Percentiles rank a stretch among this genome's conserved stretches.
These are phyloP conservation scores for Daedaleopsis nitida DNA, from an alignment of 768 basidiomycete genomes.

Conservation along the genomic window DNA sequence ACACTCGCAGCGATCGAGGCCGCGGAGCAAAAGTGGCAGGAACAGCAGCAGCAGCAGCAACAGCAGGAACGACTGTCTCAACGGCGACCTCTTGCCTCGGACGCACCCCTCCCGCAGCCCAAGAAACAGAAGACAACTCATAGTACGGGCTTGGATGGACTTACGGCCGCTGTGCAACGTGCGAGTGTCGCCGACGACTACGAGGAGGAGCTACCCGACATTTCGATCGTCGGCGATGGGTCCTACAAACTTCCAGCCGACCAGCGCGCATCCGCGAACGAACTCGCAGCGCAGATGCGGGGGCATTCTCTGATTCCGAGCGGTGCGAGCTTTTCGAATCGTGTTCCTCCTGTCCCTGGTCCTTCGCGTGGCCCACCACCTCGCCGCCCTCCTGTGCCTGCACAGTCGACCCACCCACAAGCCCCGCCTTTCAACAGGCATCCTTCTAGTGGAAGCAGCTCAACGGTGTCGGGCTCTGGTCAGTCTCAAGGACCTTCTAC, in stretches of 20 bases:
- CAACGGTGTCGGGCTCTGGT: not conserved
- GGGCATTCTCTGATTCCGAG: not conserved
- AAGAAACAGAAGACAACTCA: conserved; percentile 59
- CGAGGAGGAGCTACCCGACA: conserved; percentile 63
- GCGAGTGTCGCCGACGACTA: conserved; percentile 27
- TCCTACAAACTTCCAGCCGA: conserved; percentile 46
- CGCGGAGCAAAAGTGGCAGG: conserved; percentile 47
- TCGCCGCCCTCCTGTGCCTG: not conserved
- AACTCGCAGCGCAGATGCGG: conserved; percentile 8
- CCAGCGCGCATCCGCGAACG: conserved; percentile 9
- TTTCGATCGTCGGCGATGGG: conserved; percentile 61
- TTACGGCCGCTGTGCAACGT: conserved; percentile 23
- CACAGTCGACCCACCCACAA: not conserved
- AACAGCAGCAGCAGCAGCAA: conserved; percentile 15
- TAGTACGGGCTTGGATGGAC: conserved; percentile 39
- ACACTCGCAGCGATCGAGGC: not conserved
- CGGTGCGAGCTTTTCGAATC: not conserved
- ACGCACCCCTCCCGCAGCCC: conserved; percentile 38
- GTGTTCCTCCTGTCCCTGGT: not conserved
- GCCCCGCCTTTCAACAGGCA: not conserved
- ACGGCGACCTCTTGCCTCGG: conserved; percentile 22
- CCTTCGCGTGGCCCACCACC: not conserved
- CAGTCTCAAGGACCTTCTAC: not conserved
- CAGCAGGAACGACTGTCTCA: conserved; percentile 22
- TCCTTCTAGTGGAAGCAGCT: not conserved